Evolutionary conservation across 129 eudicot species (phyloP).

Genomic region (Saposhnikovia divaricata): DNA sequence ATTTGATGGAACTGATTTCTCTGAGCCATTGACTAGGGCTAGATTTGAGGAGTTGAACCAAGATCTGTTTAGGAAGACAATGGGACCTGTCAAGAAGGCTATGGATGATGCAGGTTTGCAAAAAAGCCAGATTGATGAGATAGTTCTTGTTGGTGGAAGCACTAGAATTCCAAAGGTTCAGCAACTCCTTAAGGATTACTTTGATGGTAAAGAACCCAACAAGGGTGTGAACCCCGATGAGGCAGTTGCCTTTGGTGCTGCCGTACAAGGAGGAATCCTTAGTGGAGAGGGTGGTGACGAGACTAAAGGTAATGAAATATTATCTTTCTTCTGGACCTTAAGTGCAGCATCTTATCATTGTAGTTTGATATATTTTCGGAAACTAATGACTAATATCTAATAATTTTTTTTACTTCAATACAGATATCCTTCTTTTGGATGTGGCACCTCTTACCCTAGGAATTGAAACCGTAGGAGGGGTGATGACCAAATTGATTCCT

Average conservation of each 20-base stretch:
- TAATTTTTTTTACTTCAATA: not conserved
- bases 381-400: not conserved
- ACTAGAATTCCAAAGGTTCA: conserved; percentile 74
- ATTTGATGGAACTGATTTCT: conserved; percentile 63
- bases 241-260: conserved; percentile 71
- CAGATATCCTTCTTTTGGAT: conserved; percentile 67
- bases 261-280: conserved; percentile 69
- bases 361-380: not conserved
- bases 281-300: conserved; percentile 78
- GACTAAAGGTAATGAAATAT: conserved; percentile 44
- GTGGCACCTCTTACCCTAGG: conserved; percentile 68
- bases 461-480: conserved; percentile 67
- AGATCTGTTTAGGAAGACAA: conserved; percentile 63
- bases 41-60: conserved; percentile 67
- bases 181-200: conserved; percentile 58
- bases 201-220: conserved; percentile 63
- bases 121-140: conserved; percentile 58
- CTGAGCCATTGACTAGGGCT: conserved; percentile 76
- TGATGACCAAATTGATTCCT: conserved; percentile 77
- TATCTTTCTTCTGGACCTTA: not conserved
- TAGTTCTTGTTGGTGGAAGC: conserved; percentile 77
- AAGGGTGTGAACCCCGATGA: conserved; percentile 74
- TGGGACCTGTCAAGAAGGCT: conserved; percentile 75
- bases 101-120: conserved; percentile 61
- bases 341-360: not conserved